phyloP scores from a whole-genome alignment of 257 asterid species.

The Cynanchum wilfordii region DNA sequence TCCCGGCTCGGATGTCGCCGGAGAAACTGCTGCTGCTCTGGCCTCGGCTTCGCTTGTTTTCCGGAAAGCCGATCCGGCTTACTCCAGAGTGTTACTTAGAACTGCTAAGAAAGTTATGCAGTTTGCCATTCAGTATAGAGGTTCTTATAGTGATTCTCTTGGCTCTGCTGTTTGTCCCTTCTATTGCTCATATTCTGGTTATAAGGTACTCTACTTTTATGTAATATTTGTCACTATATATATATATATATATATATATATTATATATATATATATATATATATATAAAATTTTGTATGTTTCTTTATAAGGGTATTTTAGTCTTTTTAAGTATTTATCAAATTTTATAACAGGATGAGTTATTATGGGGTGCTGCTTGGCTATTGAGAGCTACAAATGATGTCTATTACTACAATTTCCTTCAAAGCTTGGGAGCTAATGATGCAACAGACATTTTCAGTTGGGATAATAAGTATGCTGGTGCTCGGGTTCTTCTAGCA shows the following conservation, averaged over 20 bases:
- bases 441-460: slow-evolving; percentile 63
- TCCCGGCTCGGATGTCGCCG: slow-evolving; percentile 94
- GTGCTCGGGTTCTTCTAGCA: slow-evolving; percentile 77
- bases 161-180: slow-evolving; percentile 70
- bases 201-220: slow-evolving; percentile 42
- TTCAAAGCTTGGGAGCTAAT: slow-evolving; percentile 47
- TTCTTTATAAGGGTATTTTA: background rate
- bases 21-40: slow-evolving; percentile 84
- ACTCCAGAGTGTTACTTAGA: slow-evolving; percentile 42
- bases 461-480: slow-evolving; percentile 90
- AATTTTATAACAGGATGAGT: slow-evolving; percentile 48
- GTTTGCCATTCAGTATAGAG: slow-evolving; percentile 62
- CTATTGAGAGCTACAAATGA: slow-evolving; percentile 71
- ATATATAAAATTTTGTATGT: background rate
- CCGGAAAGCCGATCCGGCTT: slow-evolving; percentile 41
- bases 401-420: slow-evolving; percentile 40
- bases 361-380: slow-evolving; percentile 91
- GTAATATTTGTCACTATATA: too few species aligned
- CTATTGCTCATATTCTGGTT: slow-evolving; percentile 82
- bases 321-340: too few species aligned
- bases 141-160: slow-evolving; percentile 73
- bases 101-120: slow-evolving; percentile 59
- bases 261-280: too few species aligned
- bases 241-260: too few species aligned
- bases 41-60: slow-evolving; percentile 88